Base-by-base conservation (phyloP, 495 filamentous ascomycete genomes). In the Penicillium atrosanguineum region DNA sequence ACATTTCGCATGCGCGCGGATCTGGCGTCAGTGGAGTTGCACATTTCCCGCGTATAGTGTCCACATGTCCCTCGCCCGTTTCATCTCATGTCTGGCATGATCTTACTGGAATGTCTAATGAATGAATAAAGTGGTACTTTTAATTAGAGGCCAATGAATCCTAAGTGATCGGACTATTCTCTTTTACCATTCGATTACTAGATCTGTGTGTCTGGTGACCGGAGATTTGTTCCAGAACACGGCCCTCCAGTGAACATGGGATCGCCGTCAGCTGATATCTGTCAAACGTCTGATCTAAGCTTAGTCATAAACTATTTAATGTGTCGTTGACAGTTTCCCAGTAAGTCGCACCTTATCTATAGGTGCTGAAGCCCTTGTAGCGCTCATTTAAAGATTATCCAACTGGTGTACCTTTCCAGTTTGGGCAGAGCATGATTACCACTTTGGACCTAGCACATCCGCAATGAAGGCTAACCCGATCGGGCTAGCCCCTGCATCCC, bases 11-110 rank as follows among this genome's bases (percentile, higher is more conserved):
- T 61, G 45, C 54, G 59, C 59, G 59, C 59, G 59, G 59, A 57
- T 61, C 59, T 61, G 54, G 59, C 59, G 59, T 61, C 37, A 57
- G 54, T 53, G 53, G 59, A 55, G 53, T 39, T 39, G 41, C 50
- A 52, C 7, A 29, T 52, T 38, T 37, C 34, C 50, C 50, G 50
- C 41, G 28, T 38, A 46, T 46, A 45, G 25, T 45, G 39, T 18
- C 38, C 38, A 16, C 16, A 2, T 40, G 38, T 40, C 31, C 31
- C 31, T 12, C 12, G 28, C 28, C 11, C 28, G 31, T 14, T 34
- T 14, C 31, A 34, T 15, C 31, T 34, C 31, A 12, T 6, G 3
- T 14, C 31, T 34, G 9, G 7, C 31, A 34, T 4, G 3, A 14
- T 34, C 1, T 0, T 2, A 12, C 23, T 23, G 23, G 5, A 14